Evolutionary conservation across 768 basidiomycete species (phyloP).

Genomic region (Tephrocybe sp.): DNA sequence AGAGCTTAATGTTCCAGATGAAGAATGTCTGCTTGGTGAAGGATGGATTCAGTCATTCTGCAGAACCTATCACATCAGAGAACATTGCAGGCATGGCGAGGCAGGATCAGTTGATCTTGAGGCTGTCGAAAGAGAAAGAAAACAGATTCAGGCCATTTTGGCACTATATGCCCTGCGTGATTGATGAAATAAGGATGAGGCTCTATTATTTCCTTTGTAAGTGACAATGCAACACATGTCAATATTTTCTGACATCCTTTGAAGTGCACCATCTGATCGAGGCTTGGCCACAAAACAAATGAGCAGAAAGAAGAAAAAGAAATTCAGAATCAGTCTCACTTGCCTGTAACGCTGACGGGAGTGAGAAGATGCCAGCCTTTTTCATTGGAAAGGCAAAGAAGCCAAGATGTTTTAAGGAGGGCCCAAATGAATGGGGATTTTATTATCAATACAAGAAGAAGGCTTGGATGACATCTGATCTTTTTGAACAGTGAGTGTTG

Average conservation of each 20-base stretch:
- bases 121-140: background rate
- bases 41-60: background rate
- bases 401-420: slow-evolving; percentile 28
- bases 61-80: background rate
- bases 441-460: too few species aligned
- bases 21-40: too few species aligned
- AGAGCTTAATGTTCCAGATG: too few species aligned
- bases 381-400: slow-evolving; percentile 32
- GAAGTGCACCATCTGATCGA: slow-evolving; percentile 23
- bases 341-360: slow-evolving; percentile 24
- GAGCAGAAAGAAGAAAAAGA: slow-evolving; percentile 32
- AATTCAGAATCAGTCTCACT: too few species aligned
- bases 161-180: slow-evolving; percentile 14
- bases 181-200: slow-evolving; percentile 19
- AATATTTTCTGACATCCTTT: too few species aligned
- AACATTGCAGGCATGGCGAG: background rate
- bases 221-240: slow-evolving; percentile 4
- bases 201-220: slow-evolving; percentile 11
- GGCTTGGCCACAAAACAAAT: slow-evolving; percentile 26
- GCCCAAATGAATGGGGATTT: slow-evolving; percentile 18
- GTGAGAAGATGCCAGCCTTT: slow-evolving; percentile 26
- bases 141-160: background rate
- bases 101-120: background rate
- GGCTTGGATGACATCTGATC: too few species aligned
- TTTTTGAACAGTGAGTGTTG: too few species aligned